A percentile compares a stretch with the other conserved stretches of the same genome.
Evolutionary conservation across 2,329 filamentous ascomycete genomes (phyloP).

Genomic region (Colletotrichum australisinense): DNA sequence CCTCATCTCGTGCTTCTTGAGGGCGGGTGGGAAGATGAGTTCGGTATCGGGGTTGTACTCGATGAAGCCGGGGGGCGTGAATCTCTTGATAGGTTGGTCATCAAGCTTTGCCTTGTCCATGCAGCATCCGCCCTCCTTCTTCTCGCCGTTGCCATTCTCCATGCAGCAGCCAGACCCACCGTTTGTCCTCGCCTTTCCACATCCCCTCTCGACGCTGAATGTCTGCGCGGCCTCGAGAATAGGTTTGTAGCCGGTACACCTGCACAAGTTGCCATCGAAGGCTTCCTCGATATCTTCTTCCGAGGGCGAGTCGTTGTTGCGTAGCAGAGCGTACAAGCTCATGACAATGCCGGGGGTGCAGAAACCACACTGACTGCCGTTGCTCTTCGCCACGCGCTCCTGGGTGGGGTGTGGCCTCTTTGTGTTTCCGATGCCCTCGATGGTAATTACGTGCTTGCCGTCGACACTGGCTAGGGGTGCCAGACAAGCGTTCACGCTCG

Average conservation of each 20-base stretch:
- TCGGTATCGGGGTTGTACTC: slow-evolving; percentile 94
- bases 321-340: slow-evolving; percentile 92
- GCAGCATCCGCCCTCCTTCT: slow-evolving; percentile 70
- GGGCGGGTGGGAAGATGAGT: slow-evolving; percentile 89
- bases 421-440: slow-evolving; percentile 93
- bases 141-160: slow-evolving; percentile 64
- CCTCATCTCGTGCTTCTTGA: slow-evolving; percentile 85
- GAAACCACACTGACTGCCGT: slow-evolving; percentile 94
- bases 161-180: slow-evolving; percentile 76
- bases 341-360: slow-evolving; percentile 98
- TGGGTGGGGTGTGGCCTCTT: slow-evolving; percentile 90
- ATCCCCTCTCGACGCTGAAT: slow-evolving; percentile 71
- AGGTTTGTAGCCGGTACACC: slow-evolving; percentile 94
- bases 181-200: slow-evolving; percentile 61
- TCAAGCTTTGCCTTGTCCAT: slow-evolving; percentile 67
- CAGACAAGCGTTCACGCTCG: slow-evolving; percentile 94
- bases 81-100: slow-evolving; percentile 70
- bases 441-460: slow-evolving; percentile 97
- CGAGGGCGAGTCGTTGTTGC: slow-evolving; percentile 83
- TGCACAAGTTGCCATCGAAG: slow-evolving; percentile 95
- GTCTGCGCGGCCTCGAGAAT: slow-evolving; percentile 95
- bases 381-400: slow-evolving; percentile 89
- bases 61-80: slow-evolving; percentile 91
- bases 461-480: slow-evolving; percentile 93
- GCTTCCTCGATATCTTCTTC: slow-evolving; percentile 93